phyloP scores from a whole-genome alignment of 352 stramenopile genomes.

The Pythium sp. region DNA sequence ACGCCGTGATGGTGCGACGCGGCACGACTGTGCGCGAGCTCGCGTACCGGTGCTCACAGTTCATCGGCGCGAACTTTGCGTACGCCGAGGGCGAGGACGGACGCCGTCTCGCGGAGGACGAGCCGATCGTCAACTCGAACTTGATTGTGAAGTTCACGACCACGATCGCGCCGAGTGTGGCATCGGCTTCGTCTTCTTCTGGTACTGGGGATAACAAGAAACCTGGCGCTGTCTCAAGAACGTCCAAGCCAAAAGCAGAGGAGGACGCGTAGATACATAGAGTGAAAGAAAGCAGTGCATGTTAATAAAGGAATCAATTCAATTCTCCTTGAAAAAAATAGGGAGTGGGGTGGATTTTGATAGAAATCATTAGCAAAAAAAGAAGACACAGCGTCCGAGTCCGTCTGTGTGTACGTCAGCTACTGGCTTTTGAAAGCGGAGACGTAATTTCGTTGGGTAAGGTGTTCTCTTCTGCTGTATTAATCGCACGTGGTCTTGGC shows the following conservation, averaged over 20 bases:
- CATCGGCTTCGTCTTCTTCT: conserved; percentile 5
- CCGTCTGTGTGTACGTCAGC: not conserved
- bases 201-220: conserved; percentile 40
- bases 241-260: conserved; percentile 24
- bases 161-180: conserved; percentile 37
- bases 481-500: conserved; percentile 41
- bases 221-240: conserved; percentile 15
- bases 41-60: conserved; percentile 60
- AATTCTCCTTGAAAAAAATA: conserved; percentile 2
- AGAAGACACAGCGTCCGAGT: conserved; percentile 9
- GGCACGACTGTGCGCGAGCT: conserved; percentile 81
- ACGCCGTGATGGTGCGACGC: conserved; percentile 71
- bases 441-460: not conserved
- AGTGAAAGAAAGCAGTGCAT: too few species aligned
- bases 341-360: not conserved
- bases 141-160: conserved; percentile 82
- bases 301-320: conserved; percentile 8
- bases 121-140: conserved; percentile 53
- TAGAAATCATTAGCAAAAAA: not conserved
- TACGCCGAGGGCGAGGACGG: conserved; percentile 84
- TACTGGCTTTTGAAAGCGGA: not conserved
- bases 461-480: not conserved
- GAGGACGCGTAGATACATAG: conserved; percentile 25
- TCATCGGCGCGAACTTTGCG: conserved; percentile 70
- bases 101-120: conserved; percentile 67